These are phyloP conservation scores for Sordaria brevicollis DNA, from an alignment of 495 filamentous ascomycete species.

Conservation along the genomic window DNA sequence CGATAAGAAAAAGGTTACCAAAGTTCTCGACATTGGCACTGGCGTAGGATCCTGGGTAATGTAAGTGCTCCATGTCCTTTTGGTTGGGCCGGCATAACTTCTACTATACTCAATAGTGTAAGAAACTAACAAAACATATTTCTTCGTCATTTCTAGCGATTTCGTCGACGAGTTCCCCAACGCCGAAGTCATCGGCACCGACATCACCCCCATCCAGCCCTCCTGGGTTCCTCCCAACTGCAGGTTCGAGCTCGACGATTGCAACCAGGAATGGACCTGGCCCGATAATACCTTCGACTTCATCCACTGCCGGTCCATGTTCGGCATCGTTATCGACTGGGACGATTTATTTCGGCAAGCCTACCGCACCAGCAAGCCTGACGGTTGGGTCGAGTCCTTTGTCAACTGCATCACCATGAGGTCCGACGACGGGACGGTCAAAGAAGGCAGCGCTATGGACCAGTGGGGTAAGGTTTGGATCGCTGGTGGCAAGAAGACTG, in stretches of 20 bases:
- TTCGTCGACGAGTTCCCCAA: constrained; percentile 39
- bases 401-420: constrained; percentile 14
- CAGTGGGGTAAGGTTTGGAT: constrained; percentile 3
- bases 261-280: constrained; percentile 36
- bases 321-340: constrained; percentile 44
- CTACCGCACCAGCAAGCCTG: constrained; percentile 13
- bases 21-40: constrained; percentile 27
- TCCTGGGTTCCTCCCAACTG: constrained; percentile 34
- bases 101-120: too few species aligned
- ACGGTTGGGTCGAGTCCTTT: constrained; percentile 9
- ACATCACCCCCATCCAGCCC: constrained; percentile 36
- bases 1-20: constrained; percentile 10
- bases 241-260: constrained; percentile 41
- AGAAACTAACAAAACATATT: too few species aligned
- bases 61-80: too few species aligned
- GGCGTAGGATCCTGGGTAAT: constrained; percentile 34
- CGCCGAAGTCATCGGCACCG: constrained; percentile 40
- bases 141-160: constrained; percentile 24
- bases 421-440: constrained; percentile 3
- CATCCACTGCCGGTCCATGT: constrained; percentile 43
- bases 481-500: constrained; percentile 2
- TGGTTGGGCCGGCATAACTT: too few species aligned
- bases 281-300: constrained; percentile 42
- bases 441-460: not conserved
- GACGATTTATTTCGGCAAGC: constrained; percentile 25